Base-by-base conservation (phyloP, 805 yeast species). In the Babjeviella inositovora region DNA sequence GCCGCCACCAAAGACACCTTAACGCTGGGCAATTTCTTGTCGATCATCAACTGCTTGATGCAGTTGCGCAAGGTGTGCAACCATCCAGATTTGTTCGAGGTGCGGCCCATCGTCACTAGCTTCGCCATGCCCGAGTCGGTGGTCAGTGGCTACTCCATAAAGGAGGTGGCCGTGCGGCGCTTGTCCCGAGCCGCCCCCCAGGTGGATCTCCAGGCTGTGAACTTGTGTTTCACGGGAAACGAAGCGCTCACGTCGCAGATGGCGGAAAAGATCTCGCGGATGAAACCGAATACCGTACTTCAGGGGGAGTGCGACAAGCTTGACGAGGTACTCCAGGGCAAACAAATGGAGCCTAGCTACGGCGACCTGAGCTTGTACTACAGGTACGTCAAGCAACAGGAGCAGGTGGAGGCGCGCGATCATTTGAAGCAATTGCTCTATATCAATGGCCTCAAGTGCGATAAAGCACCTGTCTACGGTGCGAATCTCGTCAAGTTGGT, bases 41-140 rank as follows among this genome's bases (percentile, higher is more conserved):
- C 95, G 9, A 90, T 90, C 39, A 85, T 90, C 37, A 90, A 92
- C 39, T 90, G 97, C 56, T 61, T 90, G 51, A 90, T 90, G 99
- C 99, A 90, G 46, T 55, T 90, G 38, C 68, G 99, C 39, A 90
- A 90, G 45, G 96, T 85, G 14, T 84, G 96, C 53, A 85, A 85
- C 38, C 97, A 85, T 46, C 95, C 95, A 0, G 96, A 90, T 50
- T 51, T 90, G 29, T 92, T 90, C 50, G 98, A 90, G 44, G 95
- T 85, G 5, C 60, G 98, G 28, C 97, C 97, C 1, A 80, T 90
- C 33, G 64, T 80, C 19, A 90, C 98, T 0, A 85, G 97, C 2
- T 73, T 81, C 41, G 77, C 87, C 0, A 54, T 84, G 56, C 67
- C 68, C 3, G 56, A 57, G 22, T 66, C 82, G 2, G 82, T 79